Evolutionary conservation across 2,329 filamentous ascomycete species (phyloP), one percentile per base, ranked within the genome.

Genomic region (Fonsecaea erecta): DNA sequence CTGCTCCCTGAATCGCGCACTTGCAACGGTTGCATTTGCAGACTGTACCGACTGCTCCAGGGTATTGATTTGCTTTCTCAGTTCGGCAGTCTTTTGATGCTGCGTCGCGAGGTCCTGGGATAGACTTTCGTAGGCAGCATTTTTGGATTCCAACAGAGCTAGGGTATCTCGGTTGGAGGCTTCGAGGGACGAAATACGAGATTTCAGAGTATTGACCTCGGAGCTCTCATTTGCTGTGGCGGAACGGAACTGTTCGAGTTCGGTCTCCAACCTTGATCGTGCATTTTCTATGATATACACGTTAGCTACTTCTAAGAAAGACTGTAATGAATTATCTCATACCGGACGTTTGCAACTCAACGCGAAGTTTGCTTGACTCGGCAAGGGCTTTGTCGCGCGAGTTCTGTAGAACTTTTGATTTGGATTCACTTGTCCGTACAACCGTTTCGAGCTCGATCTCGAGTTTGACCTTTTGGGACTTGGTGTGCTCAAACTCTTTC

Each of bases 401-500:
- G 5, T 86, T 84, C 79, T 95, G 96, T 75, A 95, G 87, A 8
- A 88, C 86, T 74, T 94, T 92, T 70, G 89, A 88, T 77, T 93
- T 91, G 26, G 90, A 88, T 75, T 98, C 94, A 65, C 90, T 89
- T 70, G 86, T 90, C 72, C 93, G 89, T 54, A 97, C 89, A 18
- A 90, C 90, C 77, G 92, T 95, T 77, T 99, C 95, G 7, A 98
- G 85, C 81, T 98, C 93, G 52, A 99, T 95, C 73, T 97, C 92
- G 52, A 91, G 82, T 71, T 92, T 89, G 52, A 97, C 84, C 80
- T 97, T 98, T 70, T 96, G 91, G 9, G 94, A 89, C 72, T 90
- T 92, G 46, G 97, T 80, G 43, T 88, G 85, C 75, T 97, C 92
- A 73, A 87, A 89, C 73, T 97, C 92, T 73, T 89, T 90, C 37